Evolutionary conservation across 1,284 basidiomycete species (phyloP).

Genomic region (Pseudozyma hubeiensis): DNA sequence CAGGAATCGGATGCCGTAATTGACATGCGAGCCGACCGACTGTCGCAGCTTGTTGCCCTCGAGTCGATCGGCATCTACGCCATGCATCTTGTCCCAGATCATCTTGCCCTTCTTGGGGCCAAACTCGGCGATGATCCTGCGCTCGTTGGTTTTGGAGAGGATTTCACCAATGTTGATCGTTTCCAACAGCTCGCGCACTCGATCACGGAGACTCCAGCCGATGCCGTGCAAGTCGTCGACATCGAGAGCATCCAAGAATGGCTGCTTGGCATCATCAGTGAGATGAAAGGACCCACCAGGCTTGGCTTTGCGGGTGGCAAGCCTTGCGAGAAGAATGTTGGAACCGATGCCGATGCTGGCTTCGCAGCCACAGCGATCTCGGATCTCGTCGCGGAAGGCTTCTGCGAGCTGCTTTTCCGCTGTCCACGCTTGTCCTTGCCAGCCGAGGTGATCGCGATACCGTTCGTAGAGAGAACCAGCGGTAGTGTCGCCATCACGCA

Average conservation of each 20-base stretch:
- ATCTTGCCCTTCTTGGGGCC: slow-evolving; percentile 86
- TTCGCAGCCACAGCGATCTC: slow-evolving; percentile 83
- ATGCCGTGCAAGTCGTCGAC: slow-evolving; percentile 90
- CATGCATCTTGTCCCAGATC: slow-evolving; percentile 83
- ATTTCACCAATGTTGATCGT: slow-evolving; percentile 78
- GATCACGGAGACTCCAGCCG: slow-evolving; percentile 72
- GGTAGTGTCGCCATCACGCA: slow-evolving; percentile 37
- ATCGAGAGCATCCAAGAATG: slow-evolving; percentile 79
- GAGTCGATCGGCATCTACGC: slow-evolving; percentile 81
- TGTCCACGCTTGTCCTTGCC: slow-evolving; percentile 46
- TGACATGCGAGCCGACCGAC: slow-evolving; percentile 49
- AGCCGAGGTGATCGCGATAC: slow-evolving; percentile 34
- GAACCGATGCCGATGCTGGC: slow-evolving; percentile 84
- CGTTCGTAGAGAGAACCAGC: slow-evolving; percentile 26
- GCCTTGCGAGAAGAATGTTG: slow-evolving; percentile 89
- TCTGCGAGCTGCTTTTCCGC: slow-evolving; percentile 75
- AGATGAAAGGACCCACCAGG: slow-evolving; percentile 87
- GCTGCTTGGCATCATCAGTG: slow-evolving; percentile 71
- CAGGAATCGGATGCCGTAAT: slow-evolving; percentile 92
- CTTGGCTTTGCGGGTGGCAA: slow-evolving; percentile 91
- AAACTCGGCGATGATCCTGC: slow-evolving; percentile 73
- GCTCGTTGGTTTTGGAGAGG: slow-evolving; percentile 26
- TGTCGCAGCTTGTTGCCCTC: slow-evolving; percentile 72
- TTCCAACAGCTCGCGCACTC: slow-evolving; percentile 77
- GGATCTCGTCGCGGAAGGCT: slow-evolving; percentile 80